Base-by-base conservation (phyloP, 1,139 yeast genomes). In the Ogataea hybrid region DNA sequence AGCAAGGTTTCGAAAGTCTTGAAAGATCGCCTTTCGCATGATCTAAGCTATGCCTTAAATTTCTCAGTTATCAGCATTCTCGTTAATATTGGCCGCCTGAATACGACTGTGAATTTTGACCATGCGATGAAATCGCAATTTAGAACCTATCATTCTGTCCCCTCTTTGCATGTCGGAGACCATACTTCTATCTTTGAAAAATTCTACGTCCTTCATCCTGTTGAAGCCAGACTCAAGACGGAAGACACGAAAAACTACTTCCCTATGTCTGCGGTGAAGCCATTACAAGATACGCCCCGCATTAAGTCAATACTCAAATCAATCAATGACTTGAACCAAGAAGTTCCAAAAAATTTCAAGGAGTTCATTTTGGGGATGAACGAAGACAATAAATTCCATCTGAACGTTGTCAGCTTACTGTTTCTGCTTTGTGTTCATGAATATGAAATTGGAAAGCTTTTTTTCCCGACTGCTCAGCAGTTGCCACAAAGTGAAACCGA, bases 51-150 rank as follows among this genome's bases (percentile, higher is more conserved):
- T 41, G 61, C 65, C 3, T 40, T 62, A 25, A 61, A 61, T 37
- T 62, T 62, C 43, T 51, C 59, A 9, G 54, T 61, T 8, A 51
- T 62, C 16, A 87, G 96, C 51, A 66, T 92, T 33, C 70, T 92
- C 49, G 97, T 92, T 21, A 92, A 92, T 60, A 81, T 89, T 35
- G 97, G 97, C 4, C 71, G 97, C 50, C 81, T 92, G 81, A 92
- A 92, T 66, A 92, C 98, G 2, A 92, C 97, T 5, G 82, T 92
- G 41, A 90, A 90, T 63, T 92, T 90, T 61, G 95, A 88, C 43
- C 89, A 95, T n/a, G 97, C 89, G 59, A 90, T 90, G 97, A 83
- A 89, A 52, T 88, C 96, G 0, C 92, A 90, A 49, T 71, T 90
- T 52, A 72, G 97, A 54, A 90, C 97, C 0, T 92, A 85, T 59